Conservation (phyloP, 495 filamentous ascomycete genomes). For the Hyaloscypha variabilis region DNA sequence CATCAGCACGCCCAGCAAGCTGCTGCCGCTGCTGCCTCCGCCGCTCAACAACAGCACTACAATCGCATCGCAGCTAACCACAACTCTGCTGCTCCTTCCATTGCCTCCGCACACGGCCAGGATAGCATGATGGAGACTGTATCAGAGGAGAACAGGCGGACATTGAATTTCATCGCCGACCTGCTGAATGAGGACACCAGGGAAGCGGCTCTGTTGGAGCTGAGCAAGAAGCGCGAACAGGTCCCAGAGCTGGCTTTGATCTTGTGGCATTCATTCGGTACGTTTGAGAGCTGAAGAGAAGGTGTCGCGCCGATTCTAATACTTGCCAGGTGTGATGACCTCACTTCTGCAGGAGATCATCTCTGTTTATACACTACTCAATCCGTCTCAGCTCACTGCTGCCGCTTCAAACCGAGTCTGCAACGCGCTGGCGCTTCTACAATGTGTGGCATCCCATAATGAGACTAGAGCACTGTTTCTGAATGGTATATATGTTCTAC, state of each 20-base stretch:
- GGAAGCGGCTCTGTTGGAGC: conserved; percentile 89
- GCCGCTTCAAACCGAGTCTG: conserved; percentile 97
- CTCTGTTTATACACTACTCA: conserved; percentile 94
- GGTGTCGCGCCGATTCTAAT: conserved; percentile 32
- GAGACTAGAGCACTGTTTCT: conserved; percentile 93
- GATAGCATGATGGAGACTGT: conserved; percentile 60
- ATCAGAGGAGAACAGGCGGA: conserved; percentile 89
- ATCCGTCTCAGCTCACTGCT: conserved; percentile 94
- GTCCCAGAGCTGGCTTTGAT: conserved; percentile 96
- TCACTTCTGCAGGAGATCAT: conserved; percentile 98
- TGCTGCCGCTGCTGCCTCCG: conserved; percentile 62
- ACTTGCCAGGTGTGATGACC: conserved; percentile 87
- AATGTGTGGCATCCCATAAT: conserved; percentile 97
- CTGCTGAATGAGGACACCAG: conserved; percentile 83
- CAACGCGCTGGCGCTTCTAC: conserved; percentile 93
- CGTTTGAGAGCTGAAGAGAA: conserved; percentile 31
- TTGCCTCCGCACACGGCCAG: conserved; percentile 27
- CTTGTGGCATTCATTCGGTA: conserved; percentile 98
- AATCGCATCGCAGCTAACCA: conserved; percentile 70
- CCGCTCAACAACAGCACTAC: conserved; percentile 79
- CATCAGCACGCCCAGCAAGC: conserved; percentile 67
- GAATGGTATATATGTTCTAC: conserved; percentile 63
- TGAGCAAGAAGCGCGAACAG: conserved; percentile 98
- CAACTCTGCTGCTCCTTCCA: conserved; percentile 40
- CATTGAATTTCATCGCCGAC: conserved; percentile 91